phyloP scores from a whole-genome alignment of 208 protist species.

The Trypanosoma lewisi region DNA sequence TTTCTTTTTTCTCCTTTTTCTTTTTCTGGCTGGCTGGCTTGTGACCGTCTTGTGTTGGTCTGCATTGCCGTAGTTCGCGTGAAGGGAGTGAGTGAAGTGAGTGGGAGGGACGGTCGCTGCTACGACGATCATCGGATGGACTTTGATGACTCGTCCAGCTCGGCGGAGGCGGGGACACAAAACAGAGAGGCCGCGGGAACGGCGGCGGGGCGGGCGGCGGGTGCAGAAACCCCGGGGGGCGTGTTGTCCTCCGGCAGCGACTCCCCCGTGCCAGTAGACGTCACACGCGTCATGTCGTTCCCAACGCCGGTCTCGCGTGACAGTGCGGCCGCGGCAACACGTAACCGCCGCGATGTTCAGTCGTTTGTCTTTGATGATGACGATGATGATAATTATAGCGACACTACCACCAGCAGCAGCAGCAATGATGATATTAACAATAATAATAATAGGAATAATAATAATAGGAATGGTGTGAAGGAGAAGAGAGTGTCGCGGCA shows the following conservation, averaged over 20 bases:
- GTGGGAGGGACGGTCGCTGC: neutral
- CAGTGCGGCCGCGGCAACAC: neutral
- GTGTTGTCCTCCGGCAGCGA: neutral
- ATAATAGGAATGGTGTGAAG: neutral
- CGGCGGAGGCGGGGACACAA: too few relatives aligned
- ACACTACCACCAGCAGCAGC: too few relatives aligned
- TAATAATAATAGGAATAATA: neutral
- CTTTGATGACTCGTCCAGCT: conserved; percentile 20
- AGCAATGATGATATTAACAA: neutral
- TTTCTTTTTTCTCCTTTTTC: conserved; percentile 14
- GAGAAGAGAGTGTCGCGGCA: neutral
- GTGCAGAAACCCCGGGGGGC: too few relatives aligned
- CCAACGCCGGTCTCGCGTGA: neutral
- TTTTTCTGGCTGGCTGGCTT: neutral
- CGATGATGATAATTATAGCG: neutral
- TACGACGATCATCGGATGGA: conserved; percentile 4
- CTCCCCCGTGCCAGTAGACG: neutral
- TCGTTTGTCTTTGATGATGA: conserved; percentile 1
- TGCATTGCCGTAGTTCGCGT: neutral
- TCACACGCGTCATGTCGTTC: neutral
- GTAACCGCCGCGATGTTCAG: neutral
- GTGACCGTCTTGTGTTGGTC: neutral
- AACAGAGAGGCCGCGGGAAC: too few relatives aligned
- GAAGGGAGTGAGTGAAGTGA: neutral
- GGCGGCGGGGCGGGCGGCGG: too few relatives aligned